These are phyloP conservation scores for Nemophila menziesii DNA, from an alignment of 257 asterid genomes.

Conservation along the genomic window DNA sequence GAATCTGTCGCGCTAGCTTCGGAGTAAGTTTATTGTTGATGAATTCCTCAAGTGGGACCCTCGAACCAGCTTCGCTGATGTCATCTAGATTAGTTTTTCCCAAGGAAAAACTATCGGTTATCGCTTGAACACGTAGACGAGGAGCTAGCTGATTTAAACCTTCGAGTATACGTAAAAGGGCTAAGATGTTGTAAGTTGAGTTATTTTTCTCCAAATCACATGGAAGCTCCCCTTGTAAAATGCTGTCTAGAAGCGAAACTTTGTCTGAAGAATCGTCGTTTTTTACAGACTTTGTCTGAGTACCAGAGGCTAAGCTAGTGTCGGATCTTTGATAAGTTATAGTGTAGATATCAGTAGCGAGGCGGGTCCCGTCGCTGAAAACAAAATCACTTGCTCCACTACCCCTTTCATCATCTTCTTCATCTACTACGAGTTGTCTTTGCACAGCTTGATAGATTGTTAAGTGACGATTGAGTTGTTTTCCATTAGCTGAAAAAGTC, in stretches of 20 bases:
- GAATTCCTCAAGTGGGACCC: conserved; percentile 54
- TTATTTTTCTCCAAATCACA: conserved; percentile 84
- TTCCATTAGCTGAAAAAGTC: conserved; percentile 73
- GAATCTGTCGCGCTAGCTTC: conserved; percentile 84
- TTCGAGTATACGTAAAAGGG: conserved; percentile 81
- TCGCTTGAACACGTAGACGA: conserved; percentile 46
- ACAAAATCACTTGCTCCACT: conserved; percentile 61
- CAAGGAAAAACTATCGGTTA: conserved; percentile 59
- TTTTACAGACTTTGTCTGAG: conserved; percentile 51
- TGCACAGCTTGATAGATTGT: conserved; percentile 92
- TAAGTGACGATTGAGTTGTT: conserved; percentile 66
- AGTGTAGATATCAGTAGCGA: conserved; percentile 81
- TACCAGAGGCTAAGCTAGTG: conserved; percentile 32
- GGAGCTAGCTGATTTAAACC: conserved; percentile 95
- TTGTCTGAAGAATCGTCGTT: conserved; percentile 37
- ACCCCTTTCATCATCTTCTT: conserved; percentile 75
- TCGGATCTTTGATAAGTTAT: conserved; percentile 78
- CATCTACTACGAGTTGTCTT: conserved; percentile 72
- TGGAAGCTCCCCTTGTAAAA: conserved; percentile 87
- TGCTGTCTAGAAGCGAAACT: conserved; percentile 78
- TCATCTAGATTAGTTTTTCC: conserved; percentile 54
- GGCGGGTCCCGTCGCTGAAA: conserved; percentile 79
- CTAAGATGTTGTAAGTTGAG: conserved; percentile 80
- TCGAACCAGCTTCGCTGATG: conserved; percentile 32
- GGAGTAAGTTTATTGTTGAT: conserved; percentile 85